Conservation (phyloP, 1,139 yeast genomes). For the Taphrina betulina region DNA sequence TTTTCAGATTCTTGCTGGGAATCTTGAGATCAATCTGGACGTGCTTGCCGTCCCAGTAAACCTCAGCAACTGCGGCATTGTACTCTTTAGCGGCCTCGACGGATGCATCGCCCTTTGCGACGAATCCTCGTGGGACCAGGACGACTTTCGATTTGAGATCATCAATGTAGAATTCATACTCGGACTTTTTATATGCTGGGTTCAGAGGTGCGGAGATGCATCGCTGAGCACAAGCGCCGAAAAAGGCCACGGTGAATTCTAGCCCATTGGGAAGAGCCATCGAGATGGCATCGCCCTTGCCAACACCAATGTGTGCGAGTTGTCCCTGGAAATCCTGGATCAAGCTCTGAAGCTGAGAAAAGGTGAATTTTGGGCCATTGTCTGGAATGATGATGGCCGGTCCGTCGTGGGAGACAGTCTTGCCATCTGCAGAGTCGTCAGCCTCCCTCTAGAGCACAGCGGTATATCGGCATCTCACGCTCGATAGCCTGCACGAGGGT, state of each 20-base stretch:
- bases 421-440: slow-evolving; percentile 17
- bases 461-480: too few relatives aligned
- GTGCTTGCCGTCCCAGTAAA: slow-evolving; percentile 49
- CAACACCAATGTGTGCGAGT: slow-evolving; percentile 30
- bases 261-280: slow-evolving; percentile 60
- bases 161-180: slow-evolving; percentile 60
- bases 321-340: slow-evolving; percentile 30
- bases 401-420: slow-evolving; percentile 9
- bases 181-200: slow-evolving; percentile 57
- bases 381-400: slow-evolving; percentile 25
- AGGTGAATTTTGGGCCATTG: slow-evolving; percentile 25
- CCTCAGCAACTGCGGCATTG: slow-evolving; percentile 53
- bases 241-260: slow-evolving; percentile 56
- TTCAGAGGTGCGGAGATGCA: slow-evolving; percentile 66
- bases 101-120: slow-evolving; percentile 45
- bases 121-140: slow-evolving; percentile 54
- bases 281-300: slow-evolving; percentile 48
- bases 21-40: slow-evolving; percentile 49
- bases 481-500: slow-evolving; percentile 21
- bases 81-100: slow-evolving; percentile 54
- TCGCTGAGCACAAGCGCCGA: slow-evolving; percentile 56
- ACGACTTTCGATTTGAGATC: slow-evolving; percentile 59
- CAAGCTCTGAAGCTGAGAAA: slow-evolving; percentile 24
- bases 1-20: slow-evolving; percentile 37
- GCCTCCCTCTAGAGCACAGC: too few relatives aligned